Conservation (phyloP, 495 filamentous ascomycete genomes). For the Penicillium angulare region DNA sequence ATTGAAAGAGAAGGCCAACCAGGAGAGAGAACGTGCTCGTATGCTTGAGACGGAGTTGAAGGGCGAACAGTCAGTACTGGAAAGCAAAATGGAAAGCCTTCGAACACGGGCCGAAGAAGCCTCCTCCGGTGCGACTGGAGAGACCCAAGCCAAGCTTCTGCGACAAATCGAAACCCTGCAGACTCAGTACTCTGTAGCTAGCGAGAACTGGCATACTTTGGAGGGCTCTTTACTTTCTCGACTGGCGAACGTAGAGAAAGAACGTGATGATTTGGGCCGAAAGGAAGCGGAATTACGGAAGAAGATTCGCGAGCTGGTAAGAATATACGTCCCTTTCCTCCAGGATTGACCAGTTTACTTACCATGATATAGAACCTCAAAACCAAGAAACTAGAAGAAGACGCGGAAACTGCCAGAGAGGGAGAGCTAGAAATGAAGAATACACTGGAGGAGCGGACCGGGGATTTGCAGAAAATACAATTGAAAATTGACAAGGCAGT, state of each 20-base stretch:
- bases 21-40: conserved; percentile 70
- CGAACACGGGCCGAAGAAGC: conserved; percentile 85
- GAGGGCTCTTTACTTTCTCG: conserved; percentile 78
- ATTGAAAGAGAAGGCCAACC: conserved; percentile 66
- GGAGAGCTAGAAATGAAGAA: conserved; percentile 59
- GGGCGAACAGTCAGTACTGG: conserved; percentile 74
- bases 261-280: conserved; percentile 80
- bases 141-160: conserved; percentile 85
- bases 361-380: conserved; percentile 60
- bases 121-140: conserved; percentile 74
- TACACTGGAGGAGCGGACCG: conserved; percentile 56
- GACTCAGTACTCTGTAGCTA: conserved; percentile 90
- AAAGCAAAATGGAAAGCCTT: conserved; percentile 87
- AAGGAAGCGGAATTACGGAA: conserved; percentile 81
- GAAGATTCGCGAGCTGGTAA: conserved; percentile 82
- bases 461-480: conserved; percentile 63
- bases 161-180: conserved; percentile 95
- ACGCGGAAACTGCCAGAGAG: conserved; percentile 70
- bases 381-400: conserved; percentile 74
- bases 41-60: conserved; percentile 76
- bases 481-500: conserved; percentile 64
- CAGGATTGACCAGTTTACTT: background rate
- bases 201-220: conserved; percentile 96
- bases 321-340: conserved; percentile 19
- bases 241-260: conserved; percentile 75